phyloP scores from a whole-genome alignment of 129 eudicot species.

The Oenanthe sinensis region DNA sequence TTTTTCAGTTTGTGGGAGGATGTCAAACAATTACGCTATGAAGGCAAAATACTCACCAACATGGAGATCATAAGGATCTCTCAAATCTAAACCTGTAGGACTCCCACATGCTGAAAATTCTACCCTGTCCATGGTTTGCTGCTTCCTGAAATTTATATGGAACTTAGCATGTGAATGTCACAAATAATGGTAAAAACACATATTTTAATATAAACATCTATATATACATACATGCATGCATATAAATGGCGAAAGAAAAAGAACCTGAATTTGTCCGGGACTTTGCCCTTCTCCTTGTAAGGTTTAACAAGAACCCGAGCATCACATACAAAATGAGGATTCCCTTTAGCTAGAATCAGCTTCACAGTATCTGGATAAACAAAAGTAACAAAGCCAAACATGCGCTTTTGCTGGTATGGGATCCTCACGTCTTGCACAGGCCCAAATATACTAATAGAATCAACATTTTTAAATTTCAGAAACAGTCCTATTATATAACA shows the following conservation, averaged over 20 bases:
- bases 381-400: constrained; percentile 79
- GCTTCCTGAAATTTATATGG: constrained; percentile 34
- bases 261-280: constrained; percentile 66
- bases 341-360: constrained; percentile 77
- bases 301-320: constrained; percentile 78
- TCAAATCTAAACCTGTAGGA: constrained; percentile 52
- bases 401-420: constrained; percentile 78
- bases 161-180: constrained; percentile 1
- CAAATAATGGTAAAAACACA: neutral
- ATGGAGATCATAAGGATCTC: constrained; percentile 66
- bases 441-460: constrained; percentile 40
- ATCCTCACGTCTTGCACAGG: constrained; percentile 90
- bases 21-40: neutral
- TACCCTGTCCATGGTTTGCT: constrained; percentile 49
- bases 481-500: neutral
- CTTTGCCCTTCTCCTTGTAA: constrained; percentile 81
- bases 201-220: no score
- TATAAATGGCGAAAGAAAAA: neutral
- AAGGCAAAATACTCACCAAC: constrained; percentile 4
- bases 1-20: neutral
- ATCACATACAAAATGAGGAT: constrained; percentile 79
- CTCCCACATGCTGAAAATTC: constrained; percentile 41
- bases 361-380: constrained; percentile 68
- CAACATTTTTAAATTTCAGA: constrained; percentile 8
- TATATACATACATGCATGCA: no score